Conservation (phyloP, 192 early-diverging fungal species). For the Coemansia aciculifera region DNA sequence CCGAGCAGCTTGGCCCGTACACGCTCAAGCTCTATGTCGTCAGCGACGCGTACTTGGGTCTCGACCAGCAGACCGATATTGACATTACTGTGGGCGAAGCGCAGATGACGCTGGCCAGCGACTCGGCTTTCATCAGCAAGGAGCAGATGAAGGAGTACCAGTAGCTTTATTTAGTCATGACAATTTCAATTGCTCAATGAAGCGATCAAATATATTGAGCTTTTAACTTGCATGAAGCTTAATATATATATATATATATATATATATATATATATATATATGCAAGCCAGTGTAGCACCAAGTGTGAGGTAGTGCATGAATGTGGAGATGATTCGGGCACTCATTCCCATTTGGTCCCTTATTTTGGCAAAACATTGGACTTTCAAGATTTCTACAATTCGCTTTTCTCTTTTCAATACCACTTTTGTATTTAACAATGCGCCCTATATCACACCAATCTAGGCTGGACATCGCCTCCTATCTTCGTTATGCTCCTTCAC, state of each 20-base stretch:
- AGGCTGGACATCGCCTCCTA: background rate
- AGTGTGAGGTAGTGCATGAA: too few relatives aligned
- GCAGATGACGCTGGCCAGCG: constrained; percentile 25
- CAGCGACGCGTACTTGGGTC: constrained; percentile 79
- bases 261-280: too few relatives aligned
- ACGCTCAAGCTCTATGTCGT: constrained; percentile 60
- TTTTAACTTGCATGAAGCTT: background rate
- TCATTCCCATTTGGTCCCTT: too few relatives aligned
- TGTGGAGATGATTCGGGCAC: too few relatives aligned
- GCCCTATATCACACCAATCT: background rate
- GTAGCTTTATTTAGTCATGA: background rate
- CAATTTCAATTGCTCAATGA: background rate
- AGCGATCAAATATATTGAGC: background rate
- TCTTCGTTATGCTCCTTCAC: background rate
- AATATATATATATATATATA: background rate
- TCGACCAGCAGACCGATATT: constrained; percentile 64
- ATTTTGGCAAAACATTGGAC: too few relatives aligned
- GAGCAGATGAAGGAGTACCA: constrained; percentile 41
- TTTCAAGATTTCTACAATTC: too few relatives aligned
- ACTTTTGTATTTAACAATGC: too few relatives aligned
- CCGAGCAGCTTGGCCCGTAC: constrained; percentile 61
- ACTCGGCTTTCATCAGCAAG: constrained; percentile 35
- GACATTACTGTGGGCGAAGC: constrained; percentile 31
- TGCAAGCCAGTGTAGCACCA: too few relatives aligned
- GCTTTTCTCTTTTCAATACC: too few relatives aligned